phyloP scores from a whole-genome alignment of 805 yeast genomes.

The Pichia gijzeniarum region DNA sequence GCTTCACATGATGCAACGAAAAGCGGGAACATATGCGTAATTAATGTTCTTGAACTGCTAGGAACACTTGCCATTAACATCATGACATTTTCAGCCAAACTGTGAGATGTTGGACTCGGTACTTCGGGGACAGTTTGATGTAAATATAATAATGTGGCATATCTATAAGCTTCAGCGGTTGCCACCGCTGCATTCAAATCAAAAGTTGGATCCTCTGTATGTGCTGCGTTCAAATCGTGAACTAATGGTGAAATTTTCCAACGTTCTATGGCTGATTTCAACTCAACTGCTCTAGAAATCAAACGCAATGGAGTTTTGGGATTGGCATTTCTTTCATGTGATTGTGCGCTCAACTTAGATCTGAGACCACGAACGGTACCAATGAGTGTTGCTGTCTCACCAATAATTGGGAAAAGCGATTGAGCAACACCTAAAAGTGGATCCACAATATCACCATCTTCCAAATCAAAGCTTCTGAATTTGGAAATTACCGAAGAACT shows the following conservation, averaged over 20 bases:
- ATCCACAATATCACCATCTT: slow-evolving; percentile 41
- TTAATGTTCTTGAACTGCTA: slow-evolving; percentile 45
- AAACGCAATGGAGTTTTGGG: slow-evolving; percentile 37
- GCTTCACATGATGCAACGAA: slow-evolving; percentile 65
- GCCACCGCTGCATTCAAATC: slow-evolving; percentile 56
- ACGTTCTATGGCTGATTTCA: slow-evolving; percentile 44
- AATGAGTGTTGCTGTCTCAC: slow-evolving; percentile 53
- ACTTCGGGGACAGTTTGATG: slow-evolving; percentile 71
- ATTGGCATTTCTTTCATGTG: neutral
- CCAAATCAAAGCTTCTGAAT: slow-evolving; percentile 33
- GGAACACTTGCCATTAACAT: slow-evolving; percentile 60
- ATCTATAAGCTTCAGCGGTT: slow-evolving; percentile 66
- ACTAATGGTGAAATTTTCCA: slow-evolving; percentile 48
- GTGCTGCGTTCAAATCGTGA: slow-evolving; percentile 19
- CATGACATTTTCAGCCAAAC: slow-evolving; percentile 53
- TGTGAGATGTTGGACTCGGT: slow-evolving; percentile 48
- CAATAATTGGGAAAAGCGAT: slow-evolving; percentile 56
- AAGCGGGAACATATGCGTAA: slow-evolving; percentile 60
- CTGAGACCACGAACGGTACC: slow-evolving; percentile 36
- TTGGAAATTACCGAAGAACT: slow-evolving; percentile 32
- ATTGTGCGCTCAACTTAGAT: slow-evolving; percentile 14
- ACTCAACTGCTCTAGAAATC: slow-evolving; percentile 48
- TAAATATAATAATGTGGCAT: slow-evolving; percentile 49
- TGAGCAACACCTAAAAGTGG: slow-evolving; percentile 66
- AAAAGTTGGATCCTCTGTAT: slow-evolving; percentile 40